A percentile compares a stretch with the other conserved stretches of the same genome.
Conservation (phyloP, 257 asterid species). For the Solanum sitiens region DNA sequence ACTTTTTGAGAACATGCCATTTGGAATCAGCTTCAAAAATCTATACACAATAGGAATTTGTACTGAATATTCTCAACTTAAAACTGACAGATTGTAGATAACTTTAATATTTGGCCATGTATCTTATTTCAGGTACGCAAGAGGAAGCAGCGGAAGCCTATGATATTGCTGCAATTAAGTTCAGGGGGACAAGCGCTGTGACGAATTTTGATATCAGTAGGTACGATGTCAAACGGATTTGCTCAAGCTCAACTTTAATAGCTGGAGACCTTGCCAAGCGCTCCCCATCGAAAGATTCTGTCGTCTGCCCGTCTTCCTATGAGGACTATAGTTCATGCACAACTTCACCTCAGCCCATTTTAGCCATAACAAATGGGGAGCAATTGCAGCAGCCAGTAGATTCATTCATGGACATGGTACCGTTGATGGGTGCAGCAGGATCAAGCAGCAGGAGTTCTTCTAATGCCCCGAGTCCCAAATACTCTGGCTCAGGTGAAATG, state of each 20-base stretch:
- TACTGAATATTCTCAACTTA: background rate
- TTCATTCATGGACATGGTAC: constrained; percentile 27
- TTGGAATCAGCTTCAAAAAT: background rate
- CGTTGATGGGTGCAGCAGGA: background rate
- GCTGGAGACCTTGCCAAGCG: constrained; percentile 66
- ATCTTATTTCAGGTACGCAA: constrained; percentile 47
- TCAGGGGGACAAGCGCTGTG: constrained; percentile 74
- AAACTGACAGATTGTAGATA: background rate
- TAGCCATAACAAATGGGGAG: constrained; percentile 30
- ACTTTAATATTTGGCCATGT: background rate
- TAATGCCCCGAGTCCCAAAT: constrained; percentile 13
- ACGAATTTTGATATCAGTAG: constrained; percentile 70
- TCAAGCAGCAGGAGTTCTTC: constrained; percentile 4
- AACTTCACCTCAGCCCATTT: constrained; percentile 26
- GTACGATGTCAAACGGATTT: constrained; percentile 64
- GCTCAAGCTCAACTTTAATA: constrained; percentile 69
- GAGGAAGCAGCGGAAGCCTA: constrained; percentile 91
- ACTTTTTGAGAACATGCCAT: background rate
- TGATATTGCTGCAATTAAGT: constrained; percentile 80
- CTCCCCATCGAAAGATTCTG: constrained; percentile 36
- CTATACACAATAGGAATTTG: background rate
- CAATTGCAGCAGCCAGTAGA: constrained; percentile 5
- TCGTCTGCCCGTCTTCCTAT: background rate
- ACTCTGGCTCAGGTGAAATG: constrained; percentile 3
- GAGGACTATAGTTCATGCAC: constrained; percentile 41